Base-by-base conservation (phyloP, 345 rosid genomes). In the Corchorus capsularis region DNA sequence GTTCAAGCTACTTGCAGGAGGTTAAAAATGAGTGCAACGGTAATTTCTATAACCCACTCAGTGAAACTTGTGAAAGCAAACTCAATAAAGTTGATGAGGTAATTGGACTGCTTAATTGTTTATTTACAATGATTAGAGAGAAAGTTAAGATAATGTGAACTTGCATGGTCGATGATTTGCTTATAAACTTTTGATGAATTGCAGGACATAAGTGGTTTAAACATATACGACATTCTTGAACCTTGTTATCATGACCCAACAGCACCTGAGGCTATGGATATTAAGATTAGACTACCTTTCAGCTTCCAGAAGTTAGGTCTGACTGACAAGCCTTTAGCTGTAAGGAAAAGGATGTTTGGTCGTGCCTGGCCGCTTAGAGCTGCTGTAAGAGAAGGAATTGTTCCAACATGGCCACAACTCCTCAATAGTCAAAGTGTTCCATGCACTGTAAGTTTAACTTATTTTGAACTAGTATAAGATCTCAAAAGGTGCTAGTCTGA, bases 351-450 rank as follows among this genome's bases (percentile, higher is more conserved):
- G 83, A 88, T 94, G 91, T 94, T 91, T 75, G 97, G 98, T 69
- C 97, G 95, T 14, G 93, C 97, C 7, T 93, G 99, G 99, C 99
- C 99, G 37, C 39, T 93, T 46, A 84, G 94, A 75, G 90, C 91
- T 77, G 82, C 87, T 64, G 97, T 92, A n/a, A 91, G 89, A 87
- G 93, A 86, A 39, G 98, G 98, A 63, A 70, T 82, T 69, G 88
- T 95, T 82, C 97, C 96, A 72, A 90, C 87, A 68, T 95, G 99
- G 99, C 88, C 98, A 17, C 88, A 95, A 80, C 82, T 95, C 75
- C 86, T 86, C 56, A 82, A 81, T 71, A 63, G 73, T 75, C 0
- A 37, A 1, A 3, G 32, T 27, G 82, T 84, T 78, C 87, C 93
- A 17, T 95, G 99, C 85, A 80, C 83, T 37, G 99, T 95, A 79